Percentiles rank a stretch among this genome's conserved stretches.
phyloP scores from a whole-genome alignment of 2,329 filamentous ascomycete genomes.

The Trichoderma guizhouense region DNA sequence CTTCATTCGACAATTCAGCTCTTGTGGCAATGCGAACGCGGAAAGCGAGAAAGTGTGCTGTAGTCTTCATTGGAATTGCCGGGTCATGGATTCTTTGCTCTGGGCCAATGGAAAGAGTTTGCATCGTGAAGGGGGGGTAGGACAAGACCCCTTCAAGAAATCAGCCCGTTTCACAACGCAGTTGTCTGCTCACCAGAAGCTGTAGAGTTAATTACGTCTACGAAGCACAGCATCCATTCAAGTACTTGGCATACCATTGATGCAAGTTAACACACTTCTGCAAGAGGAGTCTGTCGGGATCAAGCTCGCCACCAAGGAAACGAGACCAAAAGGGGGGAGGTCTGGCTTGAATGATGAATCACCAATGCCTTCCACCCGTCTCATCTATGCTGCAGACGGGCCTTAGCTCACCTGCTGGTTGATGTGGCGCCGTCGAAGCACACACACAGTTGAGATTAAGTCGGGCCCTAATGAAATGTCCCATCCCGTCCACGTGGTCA shows the following conservation, averaged over 20 bases:
- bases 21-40: not conserved
- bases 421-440: conserved; percentile 4
- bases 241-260: not conserved
- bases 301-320: not conserved
- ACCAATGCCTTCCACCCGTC: not conserved
- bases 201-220: not conserved
- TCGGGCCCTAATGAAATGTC: conserved; percentile 14
- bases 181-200: not conserved
- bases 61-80: not conserved
- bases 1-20: not conserved
- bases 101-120: not conserved
- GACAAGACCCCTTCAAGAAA: conserved; percentile 8
- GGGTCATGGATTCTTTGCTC: not conserved
- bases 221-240: not conserved
- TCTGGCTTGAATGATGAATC: not conserved
- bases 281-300: not conserved
- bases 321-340: not conserved
- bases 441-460: not conserved
- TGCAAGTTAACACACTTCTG: not conserved
- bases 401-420: not conserved
- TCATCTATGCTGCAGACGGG: not conserved
- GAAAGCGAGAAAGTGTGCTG: not conserved
- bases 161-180: not conserved
- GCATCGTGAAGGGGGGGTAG: not conserved
- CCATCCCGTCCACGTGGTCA: conserved; percentile 19